Base-by-base conservation (phyloP, 129 eudicot genomes). In the Flaveria trinervia region DNA sequence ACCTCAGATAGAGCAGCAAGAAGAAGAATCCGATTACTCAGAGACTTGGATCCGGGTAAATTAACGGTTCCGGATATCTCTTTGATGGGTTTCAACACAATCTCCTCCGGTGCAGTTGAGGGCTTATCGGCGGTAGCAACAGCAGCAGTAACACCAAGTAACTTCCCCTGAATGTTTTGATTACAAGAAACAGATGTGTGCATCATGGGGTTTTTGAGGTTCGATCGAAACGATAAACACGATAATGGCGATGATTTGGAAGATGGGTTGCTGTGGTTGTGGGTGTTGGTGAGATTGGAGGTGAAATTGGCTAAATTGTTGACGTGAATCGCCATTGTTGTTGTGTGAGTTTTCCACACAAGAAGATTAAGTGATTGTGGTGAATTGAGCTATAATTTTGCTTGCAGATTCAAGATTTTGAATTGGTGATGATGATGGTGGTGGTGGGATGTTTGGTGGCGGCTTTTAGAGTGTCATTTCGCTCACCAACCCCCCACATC, bases 1-100 rank as follows among this genome's bases (percentile, higher is more conserved):
- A 82, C 97, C 96, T 91, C 90, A 79, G 98, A 77, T 6, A 94
- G 89, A 75, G 97, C 96, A 84, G 98, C 96, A 51, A 94, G 89
- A 36, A 94, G 96, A 26, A 94, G 90, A 69, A 91, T 89, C 73
- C 97, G 89, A 86, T 94, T 94, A 30, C 97, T 91, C 5, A 94
- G 84, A 26, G 98, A 91, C 67, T 94, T 94, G 39, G 93, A 94
- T 51, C 96, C 98, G 11, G 97, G 97, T 86, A 94, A 87, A 79
- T 84, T 74, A 69, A 91, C 96, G 1, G 87, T 87, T 4, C 96
- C 98, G 3, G 96, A 94, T 70, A 94, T 94, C 57, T 94, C 96
- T 76, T 84, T 91, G 50, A 94, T 94, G 85, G 98, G 97, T 65
- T 89, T 89, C 88, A 94, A 82, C 81, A 89, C 97, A 72, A 94